These are phyloP conservation scores for Colletotrichum abscissum DNA, from an alignment of 2,329 filamentous ascomycete species.

Conservation along the genomic window DNA sequence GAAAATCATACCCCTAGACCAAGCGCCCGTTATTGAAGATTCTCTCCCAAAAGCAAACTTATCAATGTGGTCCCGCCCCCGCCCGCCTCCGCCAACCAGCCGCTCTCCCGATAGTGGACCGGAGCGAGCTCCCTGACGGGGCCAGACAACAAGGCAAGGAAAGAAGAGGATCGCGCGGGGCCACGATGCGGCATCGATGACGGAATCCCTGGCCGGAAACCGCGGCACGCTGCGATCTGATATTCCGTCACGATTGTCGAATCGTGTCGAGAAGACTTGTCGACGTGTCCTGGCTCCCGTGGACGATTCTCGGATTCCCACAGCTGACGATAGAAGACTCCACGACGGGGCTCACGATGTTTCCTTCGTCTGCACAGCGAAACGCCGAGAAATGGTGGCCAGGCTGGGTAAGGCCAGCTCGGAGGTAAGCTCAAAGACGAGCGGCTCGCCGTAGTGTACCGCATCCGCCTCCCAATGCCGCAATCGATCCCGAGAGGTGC, in stretches of 20 bases:
- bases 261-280: not conserved
- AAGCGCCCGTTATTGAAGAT: not conserved
- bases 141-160: not conserved
- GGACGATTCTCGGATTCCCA: slow-evolving; percentile 9
- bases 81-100: not conserved
- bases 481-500: not conserved
- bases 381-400: too few relatives aligned
- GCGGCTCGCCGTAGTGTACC: not conserved
- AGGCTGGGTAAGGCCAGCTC: not conserved
- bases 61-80: rapidly evolving
- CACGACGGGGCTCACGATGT: not conserved
- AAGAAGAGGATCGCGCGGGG: not conserved
- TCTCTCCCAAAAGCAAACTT: rapidly evolving
- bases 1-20: slow-evolving; percentile 37
- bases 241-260: not conserved
- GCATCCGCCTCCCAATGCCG: not conserved
- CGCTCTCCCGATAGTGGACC: not conserved
- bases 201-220: not conserved
- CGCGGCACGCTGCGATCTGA: not conserved
- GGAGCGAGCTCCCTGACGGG: not conserved
- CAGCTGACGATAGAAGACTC: not conserved
- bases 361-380: not conserved
- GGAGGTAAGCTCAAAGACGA: not conserved
- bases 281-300: not conserved
- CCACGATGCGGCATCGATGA: slow-evolving; percentile 16